These are phyloP conservation scores for Solanum chiquidenum DNA, from an alignment of 257 asterid genomes.

Conservation along the genomic window DNA sequence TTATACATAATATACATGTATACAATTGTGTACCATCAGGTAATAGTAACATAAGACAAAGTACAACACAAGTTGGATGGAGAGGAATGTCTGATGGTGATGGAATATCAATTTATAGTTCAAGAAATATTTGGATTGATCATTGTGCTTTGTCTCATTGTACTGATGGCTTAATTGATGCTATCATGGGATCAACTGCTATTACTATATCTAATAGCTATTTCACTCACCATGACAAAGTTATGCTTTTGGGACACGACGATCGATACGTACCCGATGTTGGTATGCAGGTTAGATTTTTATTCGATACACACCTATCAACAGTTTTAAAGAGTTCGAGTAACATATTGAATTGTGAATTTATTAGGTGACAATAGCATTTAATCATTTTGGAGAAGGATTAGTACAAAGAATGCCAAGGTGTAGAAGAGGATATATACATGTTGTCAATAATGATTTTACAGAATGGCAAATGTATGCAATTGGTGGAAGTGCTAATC, in stretches of 20 bases:
- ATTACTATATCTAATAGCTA: conserved; percentile 10
- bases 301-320: not conserved
- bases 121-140: conserved; percentile 11
- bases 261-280: not conserved
- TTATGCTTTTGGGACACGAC: conserved; percentile 11
- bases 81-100: conserved; percentile 15
- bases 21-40: conserved; percentile 14
- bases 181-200: conserved; percentile 15
- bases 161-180: conserved; percentile 18
- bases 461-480: conserved; percentile 36
- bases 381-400: conserved; percentile 33
- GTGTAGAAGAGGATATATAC: conserved; percentile 32
- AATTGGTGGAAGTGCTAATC: conserved; percentile 33
- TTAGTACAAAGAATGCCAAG: conserved; percentile 37
- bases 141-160: conserved; percentile 13
- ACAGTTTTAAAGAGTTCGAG: not conserved
- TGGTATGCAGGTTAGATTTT: not conserved
- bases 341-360: too few species aligned
- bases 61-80: conserved; percentile 2
- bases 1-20: conserved; percentile 14
- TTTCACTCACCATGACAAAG: conserved; percentile 15
- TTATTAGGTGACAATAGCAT: conserved; percentile 28
- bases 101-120: conserved; percentile 9
- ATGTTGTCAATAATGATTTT: conserved; percentile 35
- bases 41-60: conserved; percentile 1